Base-by-base conservation (phyloP, 768 basidiomycete species). In the Phylloporus rhodoxanthus region DNA sequence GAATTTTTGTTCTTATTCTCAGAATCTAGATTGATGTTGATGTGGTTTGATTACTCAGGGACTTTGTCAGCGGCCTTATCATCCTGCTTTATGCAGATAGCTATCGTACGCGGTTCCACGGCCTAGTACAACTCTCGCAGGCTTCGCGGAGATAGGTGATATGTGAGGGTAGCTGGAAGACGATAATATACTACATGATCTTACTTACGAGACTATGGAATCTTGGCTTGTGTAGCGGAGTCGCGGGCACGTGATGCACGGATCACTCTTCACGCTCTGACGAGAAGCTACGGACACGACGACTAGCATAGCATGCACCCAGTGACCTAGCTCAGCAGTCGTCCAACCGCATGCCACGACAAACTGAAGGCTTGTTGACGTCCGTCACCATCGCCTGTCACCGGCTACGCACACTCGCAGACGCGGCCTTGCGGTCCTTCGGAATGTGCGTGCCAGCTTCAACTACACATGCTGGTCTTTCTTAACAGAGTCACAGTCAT, bases 391-490 rank as follows among this genome's bases (percentile, higher is more conserved):
- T 54, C 17, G 44, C 60, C 29, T 63, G 65, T 37, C 70, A 70
- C 52, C 68, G 71, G 30, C 53, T 68, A 45, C 69, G 75, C 13
- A 70, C 65, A 4, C 53, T 69, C 26, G 74, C 75, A 17, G 67
- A 70, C 46, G 67, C 72, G 34, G 80, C 81, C 59, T 82, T 89
- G 65, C 79, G 84, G 47, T 78, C 78, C 43, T 89, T 91, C 62
- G 88, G 88, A 70, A 72, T 91, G 88, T 90, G 69, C 63, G 88
- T 81, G n/a, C 26, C 19, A 44, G 41, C 17, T n/a, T 37, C 41
- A 26, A 20, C 33, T 19, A 11, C 11, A 11, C 26, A 30, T 37
- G 50, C 38, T 20, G 43, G 39, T 17, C 25, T 40, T 39, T 32
- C 36, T 52, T 45, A 32, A 53, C 50, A 43, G 51, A 53, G 51